Percentiles rank a stretch among this genome's conserved stretches.
Evolutionary conservation across 257 asterid species (phyloP).

Genomic region (Paraleonurus japonicus): DNA sequence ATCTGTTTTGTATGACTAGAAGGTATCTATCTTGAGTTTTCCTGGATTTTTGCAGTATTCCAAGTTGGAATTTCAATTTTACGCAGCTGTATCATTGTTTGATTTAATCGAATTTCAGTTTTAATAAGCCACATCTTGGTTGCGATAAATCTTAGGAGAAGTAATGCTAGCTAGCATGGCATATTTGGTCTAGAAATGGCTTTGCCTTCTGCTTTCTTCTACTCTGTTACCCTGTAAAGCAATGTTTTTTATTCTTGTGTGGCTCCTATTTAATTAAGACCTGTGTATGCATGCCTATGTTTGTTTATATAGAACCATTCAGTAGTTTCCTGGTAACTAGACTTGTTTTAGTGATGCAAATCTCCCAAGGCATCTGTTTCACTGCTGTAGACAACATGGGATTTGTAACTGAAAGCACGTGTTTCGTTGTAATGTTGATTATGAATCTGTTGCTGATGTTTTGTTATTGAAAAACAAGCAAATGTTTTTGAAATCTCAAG

Average conservation of each 20-base stretch:
- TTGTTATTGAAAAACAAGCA: not conserved
- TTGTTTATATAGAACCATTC: not conserved
- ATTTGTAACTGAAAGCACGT: not conserved
- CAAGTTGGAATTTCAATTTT: slow-evolving; percentile 22
- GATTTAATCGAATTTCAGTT: slow-evolving; percentile 22
- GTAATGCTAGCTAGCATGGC: not conserved
- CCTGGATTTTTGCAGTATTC: slow-evolving; percentile 17
- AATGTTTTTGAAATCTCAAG: not conserved
- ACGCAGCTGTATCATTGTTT: slow-evolving; percentile 24
- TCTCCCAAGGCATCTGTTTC: too few relatives aligned
- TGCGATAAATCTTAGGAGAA: not conserved
- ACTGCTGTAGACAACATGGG: too few relatives aligned
- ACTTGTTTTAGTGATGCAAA: too few relatives aligned
- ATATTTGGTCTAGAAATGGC: not conserved
- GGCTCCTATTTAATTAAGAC: not conserved
- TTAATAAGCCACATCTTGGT: slow-evolving; percentile 16
- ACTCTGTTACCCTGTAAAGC: not conserved
- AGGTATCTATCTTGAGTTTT: slow-evolving; percentile 17
- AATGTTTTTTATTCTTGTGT: not conserved
- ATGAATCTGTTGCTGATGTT: not conserved
- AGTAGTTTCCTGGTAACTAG: not conserved
- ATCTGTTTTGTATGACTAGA: slow-evolving; percentile 23
- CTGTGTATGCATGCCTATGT: not conserved
- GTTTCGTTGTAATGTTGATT: not conserved
- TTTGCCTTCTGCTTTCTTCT: not conserved